Evolutionary conservation across 108 stramenopile genomes (phyloP).

Genomic region (Cyclotella atomus): DNA sequence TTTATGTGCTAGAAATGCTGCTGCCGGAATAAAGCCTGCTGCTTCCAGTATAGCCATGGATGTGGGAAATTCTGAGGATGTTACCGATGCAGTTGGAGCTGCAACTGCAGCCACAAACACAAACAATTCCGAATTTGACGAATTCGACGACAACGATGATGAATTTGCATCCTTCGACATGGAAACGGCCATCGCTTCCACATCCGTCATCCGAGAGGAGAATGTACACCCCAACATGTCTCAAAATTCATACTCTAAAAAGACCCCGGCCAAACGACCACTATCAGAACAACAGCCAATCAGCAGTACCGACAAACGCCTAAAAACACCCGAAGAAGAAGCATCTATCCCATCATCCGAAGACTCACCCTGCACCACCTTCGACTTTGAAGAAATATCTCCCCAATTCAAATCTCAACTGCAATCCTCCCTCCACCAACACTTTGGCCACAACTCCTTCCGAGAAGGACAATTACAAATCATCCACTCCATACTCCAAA

Average conservation of each 20-base stretch:
- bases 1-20: neutral
- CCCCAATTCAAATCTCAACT: slow-evolving; percentile 5
- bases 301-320: slow-evolving; percentile 2
- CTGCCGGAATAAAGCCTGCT: neutral
- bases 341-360: neutral
- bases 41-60: neutral
- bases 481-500: slow-evolving; percentile 31
- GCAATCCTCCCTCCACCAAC: slow-evolving; percentile 32
- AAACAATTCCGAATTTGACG: slow-evolving; percentile 14
- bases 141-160: slow-evolving; percentile 24
- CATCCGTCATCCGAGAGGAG: neutral
- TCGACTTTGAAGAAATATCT: slow-evolving; percentile 5
- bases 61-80: neutral
- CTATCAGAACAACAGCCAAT: too few relatives aligned
- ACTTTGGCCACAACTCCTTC: slow-evolving; percentile 52
- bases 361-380: neutral
- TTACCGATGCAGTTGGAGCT: neutral
- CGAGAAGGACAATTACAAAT: slow-evolving; percentile 45
- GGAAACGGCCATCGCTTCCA: slow-evolving; percentile 16
- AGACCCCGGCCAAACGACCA: too few relatives aligned
- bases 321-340: neutral
- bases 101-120: neutral
- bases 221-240: neutral
- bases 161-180: slow-evolving; percentile 39
- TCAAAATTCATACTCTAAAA: too few relatives aligned